Conservation (phyloP, 306 rosid species). For the Rubus idaeus region DNA sequence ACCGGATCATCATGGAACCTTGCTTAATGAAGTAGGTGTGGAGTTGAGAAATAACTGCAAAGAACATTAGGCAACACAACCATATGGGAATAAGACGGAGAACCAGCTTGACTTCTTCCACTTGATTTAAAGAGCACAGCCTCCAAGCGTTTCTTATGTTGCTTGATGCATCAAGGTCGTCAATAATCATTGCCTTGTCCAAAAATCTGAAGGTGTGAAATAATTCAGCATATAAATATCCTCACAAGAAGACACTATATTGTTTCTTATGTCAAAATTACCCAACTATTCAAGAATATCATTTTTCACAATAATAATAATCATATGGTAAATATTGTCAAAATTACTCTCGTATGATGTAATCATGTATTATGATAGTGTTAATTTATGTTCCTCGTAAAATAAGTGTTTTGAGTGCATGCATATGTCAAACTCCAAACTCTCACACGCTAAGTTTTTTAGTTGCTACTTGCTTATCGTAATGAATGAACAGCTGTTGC, state of each 20-base stretch:
- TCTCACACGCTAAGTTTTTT: too few species aligned
- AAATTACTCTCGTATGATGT: too few species aligned
- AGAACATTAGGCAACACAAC: constrained; percentile 69
- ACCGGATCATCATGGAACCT: constrained; percentile 58
- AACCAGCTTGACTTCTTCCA: constrained; percentile 75
- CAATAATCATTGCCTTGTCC: constrained; percentile 68
- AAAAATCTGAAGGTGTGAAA: constrained; percentile 36
- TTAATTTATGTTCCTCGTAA: not conserved
- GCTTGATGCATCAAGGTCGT: constrained; percentile 42
- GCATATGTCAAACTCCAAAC: too few species aligned
- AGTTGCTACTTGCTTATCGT: too few species aligned
- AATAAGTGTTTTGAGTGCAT: too few species aligned
- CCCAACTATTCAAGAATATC: too few species aligned
- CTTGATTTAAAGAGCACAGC: constrained; percentile 61
- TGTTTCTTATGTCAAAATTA: too few species aligned
- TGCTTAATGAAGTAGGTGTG: constrained; percentile 73
- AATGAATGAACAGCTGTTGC: too few species aligned
- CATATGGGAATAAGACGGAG: constrained; percentile 73
- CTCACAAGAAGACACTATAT: too few species aligned
- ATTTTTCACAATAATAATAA: too few species aligned
- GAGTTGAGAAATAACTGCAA: constrained; percentile 52
- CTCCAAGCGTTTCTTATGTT: constrained; percentile 67
- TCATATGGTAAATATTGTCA: too few species aligned
- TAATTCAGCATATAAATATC: too few species aligned
- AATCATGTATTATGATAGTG: not conserved